Conservation (phyloP, 352 stramenopile species). For the Stephanocyclus meneghinianus region DNA sequence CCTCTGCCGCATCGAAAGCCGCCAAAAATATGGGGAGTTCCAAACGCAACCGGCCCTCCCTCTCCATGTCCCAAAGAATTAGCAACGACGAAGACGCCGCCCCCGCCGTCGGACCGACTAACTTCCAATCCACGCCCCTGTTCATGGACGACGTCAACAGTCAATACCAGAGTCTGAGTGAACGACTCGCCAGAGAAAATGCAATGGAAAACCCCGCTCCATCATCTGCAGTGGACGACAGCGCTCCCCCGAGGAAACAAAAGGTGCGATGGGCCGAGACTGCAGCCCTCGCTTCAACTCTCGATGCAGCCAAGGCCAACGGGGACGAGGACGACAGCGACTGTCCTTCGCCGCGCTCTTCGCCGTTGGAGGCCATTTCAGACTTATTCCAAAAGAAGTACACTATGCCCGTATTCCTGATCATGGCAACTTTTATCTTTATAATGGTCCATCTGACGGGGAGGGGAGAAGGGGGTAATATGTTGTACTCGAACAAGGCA, state of each 20-base stretch:
- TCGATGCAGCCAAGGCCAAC: slow-evolving; percentile 25
- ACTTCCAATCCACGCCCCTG: not conserved
- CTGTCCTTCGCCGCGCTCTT: not conserved
- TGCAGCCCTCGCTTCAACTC: slow-evolving; percentile 35
- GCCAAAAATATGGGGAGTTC: slow-evolving; percentile 26
- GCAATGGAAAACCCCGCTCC: not conserved
- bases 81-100: not conserved
- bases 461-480: slow-evolving; percentile 3
- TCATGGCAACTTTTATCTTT: slow-evolving; percentile 36
- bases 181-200: slow-evolving; percentile 30
- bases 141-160: slow-evolving; percentile 25
- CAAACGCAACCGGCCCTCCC: slow-evolving; percentile 43
- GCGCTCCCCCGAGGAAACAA: not conserved
- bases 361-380: slow-evolving; percentile 31
- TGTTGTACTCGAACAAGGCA: not conserved
- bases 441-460: slow-evolving; percentile 46
- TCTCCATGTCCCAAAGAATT: slow-evolving; percentile 16
- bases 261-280: slow-evolving; percentile 43
- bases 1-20: slow-evolving; percentile 26
- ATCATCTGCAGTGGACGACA: no score
- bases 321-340: slow-evolving; percentile 7
- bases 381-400: slow-evolving; percentile 45
- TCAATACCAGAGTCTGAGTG: slow-evolving; percentile 40
- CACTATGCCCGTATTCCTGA: slow-evolving; percentile 35
- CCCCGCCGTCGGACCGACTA: not conserved